phyloP scores from a whole-genome alignment of 345 rosid genomes.

The Syzygium aqueum region DNA sequence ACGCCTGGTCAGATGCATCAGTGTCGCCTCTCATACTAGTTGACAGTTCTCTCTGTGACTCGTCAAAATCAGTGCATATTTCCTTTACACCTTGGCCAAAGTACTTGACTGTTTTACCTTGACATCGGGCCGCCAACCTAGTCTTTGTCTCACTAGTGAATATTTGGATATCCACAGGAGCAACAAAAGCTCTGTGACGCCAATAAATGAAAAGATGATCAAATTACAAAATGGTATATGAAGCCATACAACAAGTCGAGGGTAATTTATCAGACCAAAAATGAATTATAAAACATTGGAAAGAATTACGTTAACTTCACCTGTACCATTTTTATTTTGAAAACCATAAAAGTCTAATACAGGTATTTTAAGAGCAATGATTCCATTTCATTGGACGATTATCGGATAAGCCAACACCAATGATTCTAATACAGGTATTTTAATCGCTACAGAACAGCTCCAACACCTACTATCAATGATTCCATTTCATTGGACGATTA shows the following conservation, averaged over 20 bases:
- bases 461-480: not conserved
- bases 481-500: not conserved
- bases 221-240: not conserved
- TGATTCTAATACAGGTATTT: too few relatives aligned
- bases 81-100: constrained; percentile 81
- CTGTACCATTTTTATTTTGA: not conserved
- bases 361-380: not conserved
- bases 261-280: not conserved
- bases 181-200: constrained; percentile 68
- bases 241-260: not conserved
- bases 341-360: not conserved
- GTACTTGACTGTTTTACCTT: constrained; percentile 58
- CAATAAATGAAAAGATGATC: not conserved
- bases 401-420: too few relatives aligned
- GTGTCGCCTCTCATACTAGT: constrained; percentile 27
- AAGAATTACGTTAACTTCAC: not conserved
- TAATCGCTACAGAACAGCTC: not conserved
- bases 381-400: too few relatives aligned
- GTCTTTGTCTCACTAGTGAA: constrained; percentile 74
- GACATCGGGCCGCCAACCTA: constrained; percentile 48
- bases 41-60: constrained; percentile 39
- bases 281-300: not conserved
- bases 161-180: constrained; percentile 66
- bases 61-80: constrained; percentile 67
- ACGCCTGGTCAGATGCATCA: constrained; percentile 18